These are phyloP conservation scores for Dryadomyces sulphureus DNA, from an alignment of 2,329 filamentous ascomycete species.

Conservation along the genomic window DNA sequence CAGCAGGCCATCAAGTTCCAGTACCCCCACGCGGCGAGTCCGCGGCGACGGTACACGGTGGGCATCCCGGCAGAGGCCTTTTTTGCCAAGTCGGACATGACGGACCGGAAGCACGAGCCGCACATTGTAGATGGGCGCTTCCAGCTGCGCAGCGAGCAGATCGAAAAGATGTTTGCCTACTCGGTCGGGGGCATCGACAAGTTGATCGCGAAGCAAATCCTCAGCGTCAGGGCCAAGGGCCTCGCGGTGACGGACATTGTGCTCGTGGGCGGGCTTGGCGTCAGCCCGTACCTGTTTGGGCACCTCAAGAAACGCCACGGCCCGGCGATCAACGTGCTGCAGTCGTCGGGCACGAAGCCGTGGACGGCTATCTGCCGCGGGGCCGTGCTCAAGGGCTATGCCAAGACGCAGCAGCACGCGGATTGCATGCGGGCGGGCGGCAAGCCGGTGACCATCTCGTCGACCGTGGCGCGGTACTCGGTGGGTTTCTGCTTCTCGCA, in stretches of 20 bases:
- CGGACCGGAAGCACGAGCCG: conserved; percentile 5
- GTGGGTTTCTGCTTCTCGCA: conserved; percentile 7
- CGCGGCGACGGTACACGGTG: conserved; percentile 5
- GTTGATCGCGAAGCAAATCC: conserved; percentile 17
- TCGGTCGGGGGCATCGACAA: conserved; percentile 27
- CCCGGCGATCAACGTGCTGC: conserved; percentile 30
- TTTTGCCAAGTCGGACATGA: conserved; percentile 4
- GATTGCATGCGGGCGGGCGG: not conserved
- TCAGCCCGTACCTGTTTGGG: conserved; percentile 29
- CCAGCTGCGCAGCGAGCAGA: conserved; percentile 16
- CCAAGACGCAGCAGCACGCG: conserved; percentile 1
- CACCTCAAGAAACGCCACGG: conserved; percentile 20
- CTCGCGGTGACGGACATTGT: conserved; percentile 20
- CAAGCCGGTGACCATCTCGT: conserved; percentile 5
- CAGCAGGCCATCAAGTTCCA: conserved; percentile 19
- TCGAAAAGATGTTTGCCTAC: conserved; percentile 18
- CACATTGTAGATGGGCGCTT: conserved; percentile 7
- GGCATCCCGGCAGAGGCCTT: conserved; percentile 9
- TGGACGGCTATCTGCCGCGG: conserved; percentile 37
- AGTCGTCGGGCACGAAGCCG: conserved; percentile 16
- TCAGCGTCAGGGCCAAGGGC: conserved; percentile 1
- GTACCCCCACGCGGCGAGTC: conserved; percentile 18
- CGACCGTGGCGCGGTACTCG: conserved; percentile 6
- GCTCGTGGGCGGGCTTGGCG: conserved; percentile 33
- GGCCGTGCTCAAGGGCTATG: conserved; percentile 27